phyloP scores from a whole-genome alignment of 23 red algal species.

The Cyanidium caldarium region DNA sequence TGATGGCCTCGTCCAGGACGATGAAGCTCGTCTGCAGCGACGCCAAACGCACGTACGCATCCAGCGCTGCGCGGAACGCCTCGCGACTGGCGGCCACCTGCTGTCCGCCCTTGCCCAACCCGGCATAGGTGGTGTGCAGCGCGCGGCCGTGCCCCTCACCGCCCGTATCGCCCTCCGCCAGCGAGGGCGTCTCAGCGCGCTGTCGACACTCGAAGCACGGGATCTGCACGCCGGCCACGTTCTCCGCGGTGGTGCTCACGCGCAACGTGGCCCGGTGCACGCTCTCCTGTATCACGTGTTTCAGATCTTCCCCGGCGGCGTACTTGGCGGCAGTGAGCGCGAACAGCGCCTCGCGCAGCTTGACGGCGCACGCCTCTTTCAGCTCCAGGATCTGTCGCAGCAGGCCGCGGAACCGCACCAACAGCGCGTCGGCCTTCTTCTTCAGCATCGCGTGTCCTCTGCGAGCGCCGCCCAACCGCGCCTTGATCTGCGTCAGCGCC shows the following conservation, averaged over 20 bases:
- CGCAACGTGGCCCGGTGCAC: constrained; percentile 45
- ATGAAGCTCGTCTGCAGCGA: constrained; percentile 81
- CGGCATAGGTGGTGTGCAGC: constrained; percentile 13
- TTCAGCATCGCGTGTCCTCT: constrained; percentile 95
- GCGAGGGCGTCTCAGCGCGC: background rate
- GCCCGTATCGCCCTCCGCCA: constrained; percentile 1
- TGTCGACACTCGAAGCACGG: constrained; percentile 29
- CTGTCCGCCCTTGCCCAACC: constrained; percentile 76
- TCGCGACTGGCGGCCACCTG: constrained; percentile 54
- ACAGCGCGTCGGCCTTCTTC: constrained; percentile 90
- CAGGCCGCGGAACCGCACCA: constrained; percentile 84
- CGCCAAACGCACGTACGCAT: constrained; percentile 58
- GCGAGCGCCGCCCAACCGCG: constrained; percentile 46
- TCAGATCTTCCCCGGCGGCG: constrained; percentile 72
- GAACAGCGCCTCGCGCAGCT: constrained; percentile 63
- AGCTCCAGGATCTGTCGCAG: constrained; percentile 63
- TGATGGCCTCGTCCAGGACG: constrained; percentile 92
- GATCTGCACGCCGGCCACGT: constrained; percentile 84
- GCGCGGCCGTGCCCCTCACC: background rate
- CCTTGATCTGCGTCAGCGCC: constrained; percentile 96
- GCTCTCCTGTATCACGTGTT: constrained; percentile 67
- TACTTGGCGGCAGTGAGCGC: constrained; percentile 86
- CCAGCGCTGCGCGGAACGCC: constrained; percentile 52
- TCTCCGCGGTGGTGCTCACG: constrained; percentile 68
- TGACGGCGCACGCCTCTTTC: constrained; percentile 48